Evolutionary conservation across 306 rosid species (phyloP), one percentile per base, ranked within the genome.

Genomic region (Cicer arietinum): DNA sequence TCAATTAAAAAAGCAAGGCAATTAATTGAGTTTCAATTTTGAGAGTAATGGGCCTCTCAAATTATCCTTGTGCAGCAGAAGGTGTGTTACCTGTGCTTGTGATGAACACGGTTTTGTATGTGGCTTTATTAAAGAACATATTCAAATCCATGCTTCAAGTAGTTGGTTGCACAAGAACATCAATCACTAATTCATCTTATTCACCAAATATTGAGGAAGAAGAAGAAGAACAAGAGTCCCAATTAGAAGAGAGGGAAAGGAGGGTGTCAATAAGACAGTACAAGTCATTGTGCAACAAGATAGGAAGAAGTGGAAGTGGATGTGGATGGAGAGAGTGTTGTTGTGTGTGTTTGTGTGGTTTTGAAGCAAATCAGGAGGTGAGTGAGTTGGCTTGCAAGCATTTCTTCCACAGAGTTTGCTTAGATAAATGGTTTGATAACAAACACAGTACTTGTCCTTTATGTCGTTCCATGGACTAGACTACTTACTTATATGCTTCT

Each of bases 381-480:
- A 94, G 92, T 58, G 88, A 88, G 71, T 86, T 91, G 81, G 81
- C 92, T 61, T 91, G 97, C 81, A 87, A 88, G 77, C 97, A 94
- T 69, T 88, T 88, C 79, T 94, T 91, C 82, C 97, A 91, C 72
- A 87, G 76, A 80, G 62, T n/a, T 7, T 91, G 98, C 76, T 77
- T 91, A 39, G 93, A 88, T 5, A 88, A 85, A 77, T 94, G 97
- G 98, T 94, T 94, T 37, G 51, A 72, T 17, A 88, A 88, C 81
- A 82, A 84, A 37, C 96, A 82, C 17, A 4, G 11, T 16, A 79
- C 94, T 0, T 91, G 97, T 77, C 97, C 98, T 79, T 76, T 94
- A 20, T 94, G 98, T 74, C 96, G 97, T 69, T 94, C 94, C 13
- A 61, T 68, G 11, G 71, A 85, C 10, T 88, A 83, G 59, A 25